Evolutionary conservation across 2,329 filamentous ascomycete genomes (phyloP).

Genomic region (Escovopsis sp.): DNA sequence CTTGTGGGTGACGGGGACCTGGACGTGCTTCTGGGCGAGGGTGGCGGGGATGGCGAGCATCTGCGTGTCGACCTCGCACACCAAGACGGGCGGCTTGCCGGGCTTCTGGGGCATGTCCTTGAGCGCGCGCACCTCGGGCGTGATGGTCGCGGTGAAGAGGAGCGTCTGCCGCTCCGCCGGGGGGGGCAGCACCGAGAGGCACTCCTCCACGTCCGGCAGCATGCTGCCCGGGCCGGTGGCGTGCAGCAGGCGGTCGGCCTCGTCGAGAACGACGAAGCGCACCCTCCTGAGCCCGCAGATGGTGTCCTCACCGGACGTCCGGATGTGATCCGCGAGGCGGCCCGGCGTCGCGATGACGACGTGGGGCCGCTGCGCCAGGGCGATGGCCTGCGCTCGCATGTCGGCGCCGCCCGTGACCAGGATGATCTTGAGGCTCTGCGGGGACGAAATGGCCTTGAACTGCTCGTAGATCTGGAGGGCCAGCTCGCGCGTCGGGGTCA

Average conservation of each 20-base stretch:
- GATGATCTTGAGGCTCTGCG: slow-evolving; percentile 72
- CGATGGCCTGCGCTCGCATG: slow-evolving; percentile 81
- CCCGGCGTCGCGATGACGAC: slow-evolving; percentile 91
- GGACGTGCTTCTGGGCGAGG: slow-evolving; percentile 70
- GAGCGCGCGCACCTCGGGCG: slow-evolving; percentile 75
- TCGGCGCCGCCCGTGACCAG: slow-evolving; percentile 88
- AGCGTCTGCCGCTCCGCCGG: slow-evolving; percentile 74
- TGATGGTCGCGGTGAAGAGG: slow-evolving; percentile 92
- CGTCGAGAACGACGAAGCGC: slow-evolving; percentile 81
- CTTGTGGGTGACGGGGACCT: slow-evolving; percentile 80
- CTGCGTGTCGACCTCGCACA: slow-evolving; percentile 75
- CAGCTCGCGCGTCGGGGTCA: slow-evolving; percentile 84
- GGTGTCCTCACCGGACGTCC: slow-evolving; percentile 81
- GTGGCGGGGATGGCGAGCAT: slow-evolving; percentile 65
- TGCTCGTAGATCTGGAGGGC: slow-evolving; percentile 95
- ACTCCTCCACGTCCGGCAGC: slow-evolving; percentile 88
- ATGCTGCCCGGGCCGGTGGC: slow-evolving; percentile 65
- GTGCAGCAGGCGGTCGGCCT: slow-evolving; percentile 79
- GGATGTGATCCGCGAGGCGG: slow-evolving; percentile 83
- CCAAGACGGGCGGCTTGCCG: slow-evolving; percentile 63
- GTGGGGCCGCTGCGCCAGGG: slow-evolving; percentile 68
- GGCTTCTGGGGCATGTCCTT: slow-evolving; percentile 60
- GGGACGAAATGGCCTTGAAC: slow-evolving; percentile 79
- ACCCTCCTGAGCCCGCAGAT: slow-evolving; percentile 66
- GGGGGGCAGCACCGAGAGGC: slow-evolving; percentile 66